phyloP scores from a whole-genome alignment of 352 stramenopile genomes.

The Phytophthora tentaculata region DNA sequence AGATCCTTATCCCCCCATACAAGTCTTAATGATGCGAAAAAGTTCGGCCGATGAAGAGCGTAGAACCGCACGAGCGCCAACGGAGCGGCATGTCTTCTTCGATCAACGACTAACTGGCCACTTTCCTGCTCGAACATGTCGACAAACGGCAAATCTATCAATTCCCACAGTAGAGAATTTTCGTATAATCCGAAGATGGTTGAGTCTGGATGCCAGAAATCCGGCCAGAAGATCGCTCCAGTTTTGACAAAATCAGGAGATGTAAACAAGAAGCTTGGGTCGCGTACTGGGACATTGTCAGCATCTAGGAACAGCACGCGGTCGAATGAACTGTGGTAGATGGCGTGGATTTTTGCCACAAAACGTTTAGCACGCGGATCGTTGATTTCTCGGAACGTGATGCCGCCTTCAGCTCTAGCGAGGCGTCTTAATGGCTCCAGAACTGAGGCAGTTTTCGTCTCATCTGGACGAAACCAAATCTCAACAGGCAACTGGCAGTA shows the following conservation, averaged over 20 bases:
- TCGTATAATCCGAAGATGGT: slow-evolving; percentile 59
- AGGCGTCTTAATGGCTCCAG: slow-evolving; percentile 33
- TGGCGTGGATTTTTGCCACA: slow-evolving; percentile 54
- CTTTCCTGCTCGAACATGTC: slow-evolving; percentile 59
- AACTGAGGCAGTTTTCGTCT: slow-evolving; percentile 38
- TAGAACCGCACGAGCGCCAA: slow-evolving; percentile 40
- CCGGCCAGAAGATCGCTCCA: slow-evolving; percentile 64
- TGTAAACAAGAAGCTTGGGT: slow-evolving; percentile 44
- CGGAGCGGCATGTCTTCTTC: slow-evolving; percentile 30
- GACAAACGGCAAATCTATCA: slow-evolving; percentile 48
- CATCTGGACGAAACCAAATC: slow-evolving; percentile 51
- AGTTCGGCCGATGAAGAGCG: slow-evolving; percentile 37
- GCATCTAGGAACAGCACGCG: slow-evolving; percentile 58
- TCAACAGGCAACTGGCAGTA: slow-evolving; percentile 53
- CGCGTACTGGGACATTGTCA: slow-evolving; percentile 56
- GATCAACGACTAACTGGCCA: slow-evolving; percentile 57
- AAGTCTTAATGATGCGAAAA: slow-evolving; percentile 41
- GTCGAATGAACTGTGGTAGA: slow-evolving; percentile 51
- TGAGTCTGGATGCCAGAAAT: slow-evolving; percentile 58
- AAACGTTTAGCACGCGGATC: slow-evolving; percentile 40
- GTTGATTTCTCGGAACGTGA: slow-evolving; percentile 36
- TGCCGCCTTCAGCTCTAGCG: slow-evolving; percentile 20
- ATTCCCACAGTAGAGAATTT: slow-evolving; percentile 54
- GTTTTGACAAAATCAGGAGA: slow-evolving; percentile 40
- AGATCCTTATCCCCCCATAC: slow-evolving; percentile 45